phyloP scores from a whole-genome alignment of 495 filamentous ascomycete species.

The Penicillium salamii region DNA sequence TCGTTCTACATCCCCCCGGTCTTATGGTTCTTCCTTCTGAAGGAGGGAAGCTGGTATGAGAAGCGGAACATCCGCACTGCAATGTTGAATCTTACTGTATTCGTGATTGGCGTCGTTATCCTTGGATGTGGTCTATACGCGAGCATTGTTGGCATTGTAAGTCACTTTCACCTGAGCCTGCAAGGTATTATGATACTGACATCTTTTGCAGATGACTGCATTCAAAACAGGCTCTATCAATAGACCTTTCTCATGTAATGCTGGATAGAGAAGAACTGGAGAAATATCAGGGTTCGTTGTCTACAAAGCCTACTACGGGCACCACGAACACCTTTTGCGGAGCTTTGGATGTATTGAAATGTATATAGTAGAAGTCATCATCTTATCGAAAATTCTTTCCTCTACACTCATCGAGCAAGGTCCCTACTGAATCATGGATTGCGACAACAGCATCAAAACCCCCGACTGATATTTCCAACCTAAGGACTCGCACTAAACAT shows the following conservation, averaged over 20 bases:
- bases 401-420: too few relatives aligned
- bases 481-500: too few relatives aligned
- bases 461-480: too few relatives aligned
- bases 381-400: not conserved
- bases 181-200: not conserved
- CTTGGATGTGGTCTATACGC: constrained; percentile 12
- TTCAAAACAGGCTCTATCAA: constrained; percentile 1
- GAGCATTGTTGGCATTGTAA: constrained; percentile 12
- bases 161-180: not conserved
- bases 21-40: not conserved
- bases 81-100: constrained; percentile 9
- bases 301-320: too few relatives aligned
- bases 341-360: too few relatives aligned
- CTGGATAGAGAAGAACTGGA: not conserved
- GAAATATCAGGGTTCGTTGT: too few relatives aligned
- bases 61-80: constrained; percentile 8
- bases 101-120: constrained; percentile 5
- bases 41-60: not conserved
- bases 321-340: too few relatives aligned
- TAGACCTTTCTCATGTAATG: constrained; percentile 5
- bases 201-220: not conserved
- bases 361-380: too few relatives aligned
- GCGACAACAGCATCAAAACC: too few relatives aligned
- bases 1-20: constrained; percentile 13
- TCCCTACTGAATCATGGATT: too few relatives aligned